Evolutionary conservation across 306 rosid species (phyloP), one percentile per base, ranked within the genome.

Genomic region (Rosa persica): DNA sequence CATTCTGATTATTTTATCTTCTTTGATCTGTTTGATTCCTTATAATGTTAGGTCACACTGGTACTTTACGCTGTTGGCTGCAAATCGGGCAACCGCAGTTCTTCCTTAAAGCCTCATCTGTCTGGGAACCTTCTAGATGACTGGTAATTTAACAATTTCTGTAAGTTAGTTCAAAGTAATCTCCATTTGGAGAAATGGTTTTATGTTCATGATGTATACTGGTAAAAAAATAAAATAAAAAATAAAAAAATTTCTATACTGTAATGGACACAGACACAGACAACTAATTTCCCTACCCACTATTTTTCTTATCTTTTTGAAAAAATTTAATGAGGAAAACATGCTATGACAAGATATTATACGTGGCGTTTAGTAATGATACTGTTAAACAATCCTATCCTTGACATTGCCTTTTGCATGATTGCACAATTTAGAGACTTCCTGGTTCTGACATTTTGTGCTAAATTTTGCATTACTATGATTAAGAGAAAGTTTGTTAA

Each of bases 61-160:
- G 76, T 77, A 58, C 93, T 96, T 61, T 89, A 83, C 77, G 81
- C 83, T 82, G 82, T 86, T 12, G 97, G 98, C 79, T 83, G 90
- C 85, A 91, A 86, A 79, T 93, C 97, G 67, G 85, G 71, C 36
- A 87, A 87, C 89, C 88, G 70, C 77, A 68, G 86, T 76, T 91
- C 99, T 64, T 96, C 98, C 17, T 84, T 90, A 61, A 96, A 90
- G 86, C 89, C 97, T 83, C 89, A 86, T 85, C 70, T 89, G 84
- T 83, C 91, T 8, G 96, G 91, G 67, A 83, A 90, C 80, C 83
- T 96, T 55, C 81, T 96, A 77, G 84, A 91, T 34, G 96, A 93
- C 84, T 96, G 98, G 99, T 93, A 96, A 69, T 77, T 81, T 42
- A 79, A 66, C 76, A 43, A 78, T 52, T 52, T 64, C 38, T 78